A percentile compares a stretch with the other conserved stretches of the same genome.
phyloP scores from a whole-genome alignment of 306 rosid species.

The Lupinus albus region DNA sequence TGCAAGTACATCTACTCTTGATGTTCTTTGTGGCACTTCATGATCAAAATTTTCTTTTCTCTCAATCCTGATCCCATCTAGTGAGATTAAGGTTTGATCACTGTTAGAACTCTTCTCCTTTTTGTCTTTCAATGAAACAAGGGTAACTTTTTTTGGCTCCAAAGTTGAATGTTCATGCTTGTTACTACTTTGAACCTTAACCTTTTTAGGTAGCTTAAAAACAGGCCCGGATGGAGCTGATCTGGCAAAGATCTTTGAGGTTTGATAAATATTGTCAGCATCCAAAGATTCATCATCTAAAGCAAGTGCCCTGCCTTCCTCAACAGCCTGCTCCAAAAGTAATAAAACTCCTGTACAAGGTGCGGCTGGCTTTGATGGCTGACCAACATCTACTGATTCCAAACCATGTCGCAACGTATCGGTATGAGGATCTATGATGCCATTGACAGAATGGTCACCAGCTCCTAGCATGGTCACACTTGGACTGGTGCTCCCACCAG shows the following conservation, averaged over 20 bases:
- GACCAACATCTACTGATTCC: slow-evolving; percentile 35
- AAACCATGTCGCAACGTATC: slow-evolving; percentile 39
- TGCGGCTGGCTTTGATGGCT: slow-evolving; percentile 30
- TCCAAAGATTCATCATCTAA: slow-evolving; percentile 56
- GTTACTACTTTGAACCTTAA: slow-evolving; percentile 31
- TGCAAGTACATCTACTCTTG: slow-evolving; percentile 73
- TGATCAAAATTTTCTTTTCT: slow-evolving; percentile 47
- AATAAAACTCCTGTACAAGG: slow-evolving; percentile 49
- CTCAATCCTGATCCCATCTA: too few species aligned
- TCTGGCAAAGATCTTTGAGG: slow-evolving; percentile 52
- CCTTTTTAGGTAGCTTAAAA: slow-evolving; percentile 52
- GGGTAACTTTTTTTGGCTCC: slow-evolving; percentile 33
- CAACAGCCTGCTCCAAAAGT: slow-evolving; percentile 64
- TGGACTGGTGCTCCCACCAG: slow-evolving; percentile 1
- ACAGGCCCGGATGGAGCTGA: slow-evolving; percentile 72
- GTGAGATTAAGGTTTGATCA: too few species aligned
- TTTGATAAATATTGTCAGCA: slow-evolving; percentile 60
- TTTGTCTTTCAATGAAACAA: slow-evolving; percentile 32
- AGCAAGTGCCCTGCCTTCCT: slow-evolving; percentile 63
- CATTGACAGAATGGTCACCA: slow-evolving; percentile 8
- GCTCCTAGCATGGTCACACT: slow-evolving; percentile 23
- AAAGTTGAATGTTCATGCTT: slow-evolving; percentile 40
- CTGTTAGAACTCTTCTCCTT: slow-evolving; percentile 49
- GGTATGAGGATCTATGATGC: slow-evolving; percentile 24
- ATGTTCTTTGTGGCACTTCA: slow-evolving; percentile 62